Percentiles rank a stretch among this genome's conserved stretches.
phyloP scores from a whole-genome alignment of 768 basidiomycete species.

The Lentinula sp. region DNA sequence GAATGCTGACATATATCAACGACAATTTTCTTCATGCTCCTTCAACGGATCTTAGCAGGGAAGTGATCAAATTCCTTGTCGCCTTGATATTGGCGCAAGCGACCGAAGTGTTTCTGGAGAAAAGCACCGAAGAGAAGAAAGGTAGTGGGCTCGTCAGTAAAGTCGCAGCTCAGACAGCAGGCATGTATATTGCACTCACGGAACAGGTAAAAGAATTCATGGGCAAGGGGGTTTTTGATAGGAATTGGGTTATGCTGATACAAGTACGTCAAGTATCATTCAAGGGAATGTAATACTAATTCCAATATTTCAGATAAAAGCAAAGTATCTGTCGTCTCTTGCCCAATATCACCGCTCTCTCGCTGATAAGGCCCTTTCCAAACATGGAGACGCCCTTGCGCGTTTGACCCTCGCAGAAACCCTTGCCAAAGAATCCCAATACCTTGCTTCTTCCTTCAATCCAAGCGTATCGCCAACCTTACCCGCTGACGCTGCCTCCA shows the following conservation, averaged over 20 bases:
- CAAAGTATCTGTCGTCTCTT: slow-evolving; percentile 83
- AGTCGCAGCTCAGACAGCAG: slow-evolving; percentile 77
- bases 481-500: slow-evolving; percentile 77
- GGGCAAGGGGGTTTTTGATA: slow-evolving; percentile 92
- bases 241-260: slow-evolving; percentile 87
- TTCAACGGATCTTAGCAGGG: slow-evolving; percentile 87
- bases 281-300: neutral
- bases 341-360: slow-evolving; percentile 83
- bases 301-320: slow-evolving; percentile 60
- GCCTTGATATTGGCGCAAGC: slow-evolving; percentile 89
- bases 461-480: slow-evolving; percentile 75
- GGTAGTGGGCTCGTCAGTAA: slow-evolving; percentile 70
- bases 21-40: slow-evolving; percentile 99
- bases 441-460: slow-evolving; percentile 61
- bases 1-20: slow-evolving; percentile 98
- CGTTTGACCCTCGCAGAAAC: slow-evolving; percentile 74
- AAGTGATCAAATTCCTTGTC: slow-evolving; percentile 90
- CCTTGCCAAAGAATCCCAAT: slow-evolving; percentile 78
- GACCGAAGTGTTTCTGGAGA: slow-evolving; percentile 94
- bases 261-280: slow-evolving; percentile 43
- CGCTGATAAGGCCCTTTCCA: slow-evolving; percentile 67
- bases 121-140: slow-evolving; percentile 91
- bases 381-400: slow-evolving; percentile 83
- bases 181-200: slow-evolving; percentile 71
- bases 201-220: slow-evolving; percentile 97